Evolutionary conservation across 805 yeast genomes (phyloP).

Genomic region (Kluyveromyces dobzhanskii): DNA sequence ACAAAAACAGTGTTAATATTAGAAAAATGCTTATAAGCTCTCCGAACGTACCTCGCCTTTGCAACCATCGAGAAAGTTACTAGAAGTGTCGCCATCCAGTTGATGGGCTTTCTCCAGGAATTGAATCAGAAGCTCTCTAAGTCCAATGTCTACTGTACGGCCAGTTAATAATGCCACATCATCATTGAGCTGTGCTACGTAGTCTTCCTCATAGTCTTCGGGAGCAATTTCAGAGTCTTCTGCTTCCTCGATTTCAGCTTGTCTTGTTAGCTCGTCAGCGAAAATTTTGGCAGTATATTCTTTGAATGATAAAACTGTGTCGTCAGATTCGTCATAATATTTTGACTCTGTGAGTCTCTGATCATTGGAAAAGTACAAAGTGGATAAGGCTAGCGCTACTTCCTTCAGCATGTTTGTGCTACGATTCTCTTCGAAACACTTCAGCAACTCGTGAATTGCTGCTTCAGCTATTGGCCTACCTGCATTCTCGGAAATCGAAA

Average conservation of each 20-base stretch:
- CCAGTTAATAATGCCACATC: neutral
- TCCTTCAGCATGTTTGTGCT: conserved; percentile 67
- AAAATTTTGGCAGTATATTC: conserved; percentile 31
- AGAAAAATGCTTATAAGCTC: neutral
- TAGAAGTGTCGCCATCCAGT: neutral
- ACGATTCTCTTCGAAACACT: conserved; percentile 68
- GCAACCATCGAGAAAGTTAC: neutral
- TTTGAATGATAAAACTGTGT: neutral
- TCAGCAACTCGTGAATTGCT: conserved; percentile 26
- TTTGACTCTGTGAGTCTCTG: conserved; percentile 37
- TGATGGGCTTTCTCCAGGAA: neutral
- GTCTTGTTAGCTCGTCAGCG: conserved; percentile 57
- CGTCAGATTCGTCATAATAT: neutral
- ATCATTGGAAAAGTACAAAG: conserved; percentile 54
- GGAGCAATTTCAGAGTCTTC: conserved; percentile 9
- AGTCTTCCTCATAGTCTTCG: neutral
- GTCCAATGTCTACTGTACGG: neutral
- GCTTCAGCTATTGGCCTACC: conserved; percentile 4
- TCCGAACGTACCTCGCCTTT: neutral
- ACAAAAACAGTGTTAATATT: no score
- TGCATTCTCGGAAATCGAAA: neutral
- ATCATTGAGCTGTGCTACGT: neutral
- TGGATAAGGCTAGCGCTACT: conserved; percentile 61
- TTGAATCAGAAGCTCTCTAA: neutral
- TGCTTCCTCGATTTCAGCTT: conserved; percentile 70